Conservation (phyloP, 1,284 basidiomycete species). For the Cystobasidiaceae sp. region DNA sequence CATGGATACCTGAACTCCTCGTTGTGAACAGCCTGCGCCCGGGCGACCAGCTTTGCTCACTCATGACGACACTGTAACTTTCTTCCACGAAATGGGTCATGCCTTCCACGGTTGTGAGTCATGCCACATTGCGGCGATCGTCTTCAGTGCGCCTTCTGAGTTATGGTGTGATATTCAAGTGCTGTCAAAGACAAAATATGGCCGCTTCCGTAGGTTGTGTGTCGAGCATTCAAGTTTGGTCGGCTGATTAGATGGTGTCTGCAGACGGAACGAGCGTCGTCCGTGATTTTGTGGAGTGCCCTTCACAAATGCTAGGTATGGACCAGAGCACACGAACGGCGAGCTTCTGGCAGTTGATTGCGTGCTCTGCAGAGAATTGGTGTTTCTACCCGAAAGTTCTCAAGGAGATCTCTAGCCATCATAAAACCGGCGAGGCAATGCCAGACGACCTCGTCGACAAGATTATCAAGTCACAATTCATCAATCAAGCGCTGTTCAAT, state of each 20-base stretch:
- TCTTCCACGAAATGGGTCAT: conserved; percentile 63
- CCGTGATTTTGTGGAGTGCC: conserved; percentile 68
- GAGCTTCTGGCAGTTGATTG: too few species aligned
- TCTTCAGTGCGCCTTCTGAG: too few species aligned
- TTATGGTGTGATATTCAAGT: conserved; percentile 44
- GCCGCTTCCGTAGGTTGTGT: conserved; percentile 56
- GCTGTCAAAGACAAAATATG: conserved; percentile 63
- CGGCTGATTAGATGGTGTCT: conserved; percentile 42
- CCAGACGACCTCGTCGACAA: conserved; percentile 68
- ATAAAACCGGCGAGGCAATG: conserved; percentile 65
- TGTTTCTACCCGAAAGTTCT: conserved; percentile 55
- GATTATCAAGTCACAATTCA: conserved; percentile 71
- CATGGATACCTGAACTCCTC: not conserved
- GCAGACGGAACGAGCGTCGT: conserved; percentile 54
- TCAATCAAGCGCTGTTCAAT: conserved; percentile 72
- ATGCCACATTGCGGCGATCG: not conserved
- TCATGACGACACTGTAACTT: conserved; percentile 43
- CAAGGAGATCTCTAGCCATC: conserved; percentile 69
- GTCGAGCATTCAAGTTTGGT: too few species aligned
- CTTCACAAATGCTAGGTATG: conserved; percentile 1
- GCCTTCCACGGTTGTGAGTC: conserved; percentile 64
- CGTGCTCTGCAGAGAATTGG: conserved; percentile 64
- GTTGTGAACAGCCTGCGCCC: conserved; percentile 57
- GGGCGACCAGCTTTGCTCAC: conserved; percentile 70
- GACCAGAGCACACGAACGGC: too few species aligned